phyloP scores from a whole-genome alignment of 495 filamentous ascomycete species.

The Hyphodiscus hymeniophilus region DNA sequence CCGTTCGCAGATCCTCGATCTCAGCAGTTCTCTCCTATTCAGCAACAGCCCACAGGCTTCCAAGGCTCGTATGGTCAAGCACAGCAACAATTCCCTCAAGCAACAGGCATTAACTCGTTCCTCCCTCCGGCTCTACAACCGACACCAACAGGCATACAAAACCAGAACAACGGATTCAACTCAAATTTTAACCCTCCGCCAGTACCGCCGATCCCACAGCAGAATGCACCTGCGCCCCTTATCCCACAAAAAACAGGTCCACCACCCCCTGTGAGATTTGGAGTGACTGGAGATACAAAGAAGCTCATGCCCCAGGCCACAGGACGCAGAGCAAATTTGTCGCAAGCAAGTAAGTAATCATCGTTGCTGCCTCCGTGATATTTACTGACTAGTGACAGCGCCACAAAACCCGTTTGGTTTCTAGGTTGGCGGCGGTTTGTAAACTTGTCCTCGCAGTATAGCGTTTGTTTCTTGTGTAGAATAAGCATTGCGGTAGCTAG shows the following conservation, averaged over 20 bases:
- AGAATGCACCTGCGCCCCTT: conserved; percentile 51
- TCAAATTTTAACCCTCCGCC: conserved; percentile 30
- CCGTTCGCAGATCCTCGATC: conserved; percentile 51
- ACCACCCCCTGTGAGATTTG: conserved; percentile 84
- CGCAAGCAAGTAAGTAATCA: conserved; percentile 84
- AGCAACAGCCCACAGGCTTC: conserved; percentile 61
- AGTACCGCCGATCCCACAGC: conserved; percentile 37
- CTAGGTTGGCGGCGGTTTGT: conserved; percentile 29
- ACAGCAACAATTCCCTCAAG: conserved; percentile 35
- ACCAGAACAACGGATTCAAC: conserved; percentile 50
- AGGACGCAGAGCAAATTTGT: conserved; percentile 79
- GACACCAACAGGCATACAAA: conserved; percentile 42
- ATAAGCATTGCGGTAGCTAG: conserved; percentile 14
- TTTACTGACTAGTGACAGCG: conserved; percentile 43
- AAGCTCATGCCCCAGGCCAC: conserved; percentile 85
- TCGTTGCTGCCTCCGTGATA: conserved; percentile 9
- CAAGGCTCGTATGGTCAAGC: conserved; percentile 41
- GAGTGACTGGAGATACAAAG: conserved; percentile 59
- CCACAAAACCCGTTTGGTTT: conserved; percentile 92
- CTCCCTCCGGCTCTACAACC: conserved; percentile 48
- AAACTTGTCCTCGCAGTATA: conserved; percentile 7
- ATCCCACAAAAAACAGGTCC: conserved; percentile 88
- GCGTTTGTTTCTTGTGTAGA: conserved; percentile 18
- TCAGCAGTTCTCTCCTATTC: conserved; percentile 52
- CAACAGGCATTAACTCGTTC: conserved; percentile 45